phyloP scores from a whole-genome alignment of 2,329 filamentous ascomycete species.

The Massarina eburnea region DNA sequence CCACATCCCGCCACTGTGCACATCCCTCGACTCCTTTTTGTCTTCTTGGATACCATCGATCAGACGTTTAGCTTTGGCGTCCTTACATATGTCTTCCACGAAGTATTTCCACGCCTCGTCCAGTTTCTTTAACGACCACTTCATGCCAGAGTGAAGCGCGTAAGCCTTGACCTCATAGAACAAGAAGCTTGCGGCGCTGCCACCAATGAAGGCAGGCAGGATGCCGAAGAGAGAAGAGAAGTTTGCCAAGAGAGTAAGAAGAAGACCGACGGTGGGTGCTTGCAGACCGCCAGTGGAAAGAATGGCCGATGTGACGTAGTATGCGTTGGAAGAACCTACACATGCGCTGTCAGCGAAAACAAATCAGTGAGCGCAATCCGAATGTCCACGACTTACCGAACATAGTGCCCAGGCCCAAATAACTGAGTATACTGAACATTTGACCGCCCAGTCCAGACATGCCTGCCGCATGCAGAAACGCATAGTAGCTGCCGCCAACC shows the following conservation, averaged over 20 bases:
- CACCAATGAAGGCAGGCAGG: slow-evolving; percentile 1
- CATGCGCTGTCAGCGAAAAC: not conserved
- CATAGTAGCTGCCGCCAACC: slow-evolving; percentile 5
- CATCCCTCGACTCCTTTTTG: not conserved
- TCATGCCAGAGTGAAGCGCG: slow-evolving; percentile 1
- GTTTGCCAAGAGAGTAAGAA: slow-evolving; percentile 1
- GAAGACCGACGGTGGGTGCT: slow-evolving; percentile 1
- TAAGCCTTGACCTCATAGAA: slow-evolving; percentile 3
- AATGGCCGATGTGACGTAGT: not conserved
- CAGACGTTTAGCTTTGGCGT: not conserved
- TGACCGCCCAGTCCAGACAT: slow-evolving; percentile 4
- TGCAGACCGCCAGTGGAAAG: not conserved
- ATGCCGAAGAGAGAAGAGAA: not conserved
- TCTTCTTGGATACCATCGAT: not conserved
- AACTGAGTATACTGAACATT: slow-evolving; percentile 3
- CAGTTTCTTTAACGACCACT: not conserved
- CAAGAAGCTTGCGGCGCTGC: not conserved
- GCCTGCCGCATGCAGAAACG: slow-evolving; percentile 5
- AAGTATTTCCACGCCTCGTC: not conserved
- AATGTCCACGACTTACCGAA: not conserved
- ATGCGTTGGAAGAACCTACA: not conserved
- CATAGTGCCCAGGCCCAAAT: slow-evolving; percentile 3
- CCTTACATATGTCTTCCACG: not conserved
- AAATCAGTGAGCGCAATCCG: not conserved
- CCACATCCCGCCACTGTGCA: not conserved